phyloP scores from a whole-genome alignment of 441 rosid species.

The Hypseocharis bilobata region DNA sequence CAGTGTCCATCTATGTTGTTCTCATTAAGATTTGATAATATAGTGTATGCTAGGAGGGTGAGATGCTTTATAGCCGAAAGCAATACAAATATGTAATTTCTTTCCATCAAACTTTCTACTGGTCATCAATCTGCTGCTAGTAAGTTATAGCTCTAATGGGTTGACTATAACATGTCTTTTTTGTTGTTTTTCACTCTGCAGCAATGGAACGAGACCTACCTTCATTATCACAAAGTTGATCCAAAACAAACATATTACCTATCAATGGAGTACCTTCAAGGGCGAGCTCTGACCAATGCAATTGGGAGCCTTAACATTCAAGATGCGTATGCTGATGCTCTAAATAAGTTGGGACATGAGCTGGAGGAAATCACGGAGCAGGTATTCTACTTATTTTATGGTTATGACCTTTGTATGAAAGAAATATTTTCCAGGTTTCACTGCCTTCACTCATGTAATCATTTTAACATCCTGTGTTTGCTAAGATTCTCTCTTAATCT shows the following conservation, averaged over 20 bases:
- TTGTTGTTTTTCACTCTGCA: slow-evolving; percentile 27
- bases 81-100: neutral
- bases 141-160: neutral
- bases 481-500: neutral
- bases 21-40: neutral
- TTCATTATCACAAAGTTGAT: slow-evolving; percentile 64
- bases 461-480: neutral
- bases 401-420: neutral
- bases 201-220: slow-evolving; percentile 90
- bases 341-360: slow-evolving; percentile 62
- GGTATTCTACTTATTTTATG: slow-evolving; percentile 40
- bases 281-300: slow-evolving; percentile 83
- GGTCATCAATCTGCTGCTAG: neutral
- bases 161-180: slow-evolving; percentile 1
- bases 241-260: slow-evolving; percentile 91
- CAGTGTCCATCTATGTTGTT: neutral
- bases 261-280: slow-evolving; percentile 98
- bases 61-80: neutral
- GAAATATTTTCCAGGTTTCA: neutral
- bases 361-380: slow-evolving; percentile 78
- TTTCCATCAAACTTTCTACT: neutral
- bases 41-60: too few relatives aligned
- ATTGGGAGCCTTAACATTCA: slow-evolving; percentile 67
- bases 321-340: slow-evolving; percentile 72
- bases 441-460: neutral